Conservation (phyloP, 352 stramenopile genomes). For the Pythium oligandrum region DNA sequence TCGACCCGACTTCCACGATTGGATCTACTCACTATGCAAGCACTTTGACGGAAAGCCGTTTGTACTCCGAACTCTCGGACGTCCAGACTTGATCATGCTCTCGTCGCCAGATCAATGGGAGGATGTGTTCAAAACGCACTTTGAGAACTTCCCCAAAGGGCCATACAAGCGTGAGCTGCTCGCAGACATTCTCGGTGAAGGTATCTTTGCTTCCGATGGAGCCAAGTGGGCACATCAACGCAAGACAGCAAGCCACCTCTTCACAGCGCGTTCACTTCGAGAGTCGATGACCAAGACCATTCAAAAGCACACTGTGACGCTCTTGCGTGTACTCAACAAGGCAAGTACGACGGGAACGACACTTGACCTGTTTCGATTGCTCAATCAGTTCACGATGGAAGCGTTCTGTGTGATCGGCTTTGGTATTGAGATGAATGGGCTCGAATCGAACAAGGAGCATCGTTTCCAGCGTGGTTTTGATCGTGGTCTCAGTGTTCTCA, state of each 20-base stretch:
- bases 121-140: constrained; percentile 46
- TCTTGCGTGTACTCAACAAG: constrained; percentile 23
- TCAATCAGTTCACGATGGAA: constrained; percentile 46
- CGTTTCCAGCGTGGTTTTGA: constrained; percentile 49
- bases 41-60: constrained; percentile 35
- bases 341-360: constrained; percentile 7
- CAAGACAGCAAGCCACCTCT: constrained; percentile 84
- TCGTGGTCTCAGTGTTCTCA: constrained; percentile 18
- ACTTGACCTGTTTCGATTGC: constrained; percentile 32
- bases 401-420: constrained; percentile 53
- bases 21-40: constrained; percentile 39
- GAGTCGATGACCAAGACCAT: constrained; percentile 39
- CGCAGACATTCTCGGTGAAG: constrained; percentile 52
- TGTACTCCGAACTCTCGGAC: constrained; percentile 31
- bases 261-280: constrained; percentile 53
- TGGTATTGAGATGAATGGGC: constrained; percentile 35
- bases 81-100: constrained; percentile 28
- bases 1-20: constrained; percentile 44
- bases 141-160: constrained; percentile 53
- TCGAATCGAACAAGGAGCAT: constrained; percentile 33
- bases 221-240: constrained; percentile 55
- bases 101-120: constrained; percentile 29
- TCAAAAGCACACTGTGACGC: constrained; percentile 16
- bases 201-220: constrained; percentile 62
- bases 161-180: constrained; percentile 15